A percentile compares a stretch with the other conserved stretches of the same genome.
Conservation (phyloP, 306 rosid genomes). For the Inga leiocalycina region DNA sequence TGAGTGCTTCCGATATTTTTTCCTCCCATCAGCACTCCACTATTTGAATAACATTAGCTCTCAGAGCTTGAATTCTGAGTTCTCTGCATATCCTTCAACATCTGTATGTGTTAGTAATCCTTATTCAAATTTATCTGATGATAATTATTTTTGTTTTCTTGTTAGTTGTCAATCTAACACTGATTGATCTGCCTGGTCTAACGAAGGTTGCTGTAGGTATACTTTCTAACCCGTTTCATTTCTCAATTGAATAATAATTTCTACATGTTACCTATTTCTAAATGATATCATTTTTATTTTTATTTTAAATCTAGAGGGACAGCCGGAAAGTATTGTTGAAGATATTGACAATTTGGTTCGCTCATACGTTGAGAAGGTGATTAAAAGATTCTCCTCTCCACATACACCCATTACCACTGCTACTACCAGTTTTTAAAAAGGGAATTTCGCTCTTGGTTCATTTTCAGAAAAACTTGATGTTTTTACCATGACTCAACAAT, state of each 20-base stretch:
- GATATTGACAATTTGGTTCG: slow-evolving; percentile 67
- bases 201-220: slow-evolving; percentile 75
- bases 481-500: not conserved
- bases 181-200: slow-evolving; percentile 66
- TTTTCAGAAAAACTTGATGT: not conserved
- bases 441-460: not conserved
- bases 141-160: slow-evolving; percentile 29
- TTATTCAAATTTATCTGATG: slow-evolving; percentile 31
- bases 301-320: slow-evolving; percentile 51
- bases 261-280: not conserved
- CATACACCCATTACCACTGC: not conserved
- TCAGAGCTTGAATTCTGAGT: not conserved
- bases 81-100: not conserved
- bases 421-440: not conserved
- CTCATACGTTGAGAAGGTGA: slow-evolving; percentile 60
- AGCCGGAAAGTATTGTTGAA: slow-evolving; percentile 56
- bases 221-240: not conserved
- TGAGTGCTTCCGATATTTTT: not conserved
- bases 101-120: slow-evolving; percentile 9
- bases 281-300: slow-evolving; percentile 12
- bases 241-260: not conserved
- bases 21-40: not conserved
- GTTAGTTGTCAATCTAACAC: slow-evolving; percentile 68
- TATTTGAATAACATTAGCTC: not conserved
- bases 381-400: not conserved